phyloP scores from a whole-genome alignment of 2,329 filamentous ascomycete genomes.

The Apiospora arundinis region DNA sequence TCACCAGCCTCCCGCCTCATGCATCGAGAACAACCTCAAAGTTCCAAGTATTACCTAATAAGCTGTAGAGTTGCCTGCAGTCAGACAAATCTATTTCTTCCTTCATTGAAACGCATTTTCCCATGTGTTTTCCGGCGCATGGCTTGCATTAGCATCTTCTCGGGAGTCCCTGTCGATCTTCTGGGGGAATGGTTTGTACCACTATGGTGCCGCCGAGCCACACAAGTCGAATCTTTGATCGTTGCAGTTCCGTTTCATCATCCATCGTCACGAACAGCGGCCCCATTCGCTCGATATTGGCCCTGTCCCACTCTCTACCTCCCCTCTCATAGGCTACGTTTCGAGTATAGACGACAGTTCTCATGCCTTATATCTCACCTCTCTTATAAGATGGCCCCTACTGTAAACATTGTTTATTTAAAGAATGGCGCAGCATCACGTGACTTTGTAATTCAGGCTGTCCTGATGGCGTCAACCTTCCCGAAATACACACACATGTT shows the following conservation, averaged over 20 bases:
- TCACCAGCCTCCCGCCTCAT: neutral
- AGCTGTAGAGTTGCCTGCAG: neutral
- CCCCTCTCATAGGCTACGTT: slow-evolving; percentile 7
- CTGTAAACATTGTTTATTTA: neutral
- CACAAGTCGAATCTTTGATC: slow-evolving; percentile 18
- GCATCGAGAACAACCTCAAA: neutral
- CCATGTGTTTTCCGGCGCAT: neutral
- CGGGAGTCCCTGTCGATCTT: slow-evolving; percentile 13
- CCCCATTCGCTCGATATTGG: slow-evolving; percentile 1
- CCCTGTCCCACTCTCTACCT: neutral
- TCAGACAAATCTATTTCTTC: neutral
- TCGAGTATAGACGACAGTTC: neutral
- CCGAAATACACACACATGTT: neutral
- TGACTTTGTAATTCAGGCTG: neutral
- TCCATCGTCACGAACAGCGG: neutral
- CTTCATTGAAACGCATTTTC: slow-evolving; percentile 1
- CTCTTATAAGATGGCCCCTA: neutral
- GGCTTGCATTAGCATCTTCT: slow-evolving; percentile 17
- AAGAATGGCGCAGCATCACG: neutral
- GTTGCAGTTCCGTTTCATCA: slow-evolving; percentile 17
- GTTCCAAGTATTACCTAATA: neutral
- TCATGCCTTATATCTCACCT: neutral
- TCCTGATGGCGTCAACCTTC: neutral
- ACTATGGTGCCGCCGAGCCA: neutral
- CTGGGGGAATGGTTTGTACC: neutral